phyloP scores from a whole-genome alignment of 495 filamentous ascomycete genomes.

The Talaromyces nanjingensis region DNA sequence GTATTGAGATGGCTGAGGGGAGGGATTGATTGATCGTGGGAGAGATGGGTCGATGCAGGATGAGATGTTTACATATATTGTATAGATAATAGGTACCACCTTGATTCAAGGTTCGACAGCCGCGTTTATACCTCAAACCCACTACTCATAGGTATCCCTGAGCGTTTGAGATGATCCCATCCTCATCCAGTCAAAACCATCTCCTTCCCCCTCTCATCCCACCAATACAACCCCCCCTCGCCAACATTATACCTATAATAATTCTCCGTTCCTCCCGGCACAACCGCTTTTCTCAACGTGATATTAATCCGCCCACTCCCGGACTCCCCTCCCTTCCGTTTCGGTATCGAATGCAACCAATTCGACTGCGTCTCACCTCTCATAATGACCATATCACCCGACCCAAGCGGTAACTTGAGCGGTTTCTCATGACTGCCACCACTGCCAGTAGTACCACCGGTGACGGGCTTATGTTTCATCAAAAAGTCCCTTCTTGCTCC shows the following conservation, averaged over 20 bases:
- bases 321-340: conserved; percentile 50
- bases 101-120: background rate
- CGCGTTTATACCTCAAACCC: background rate
- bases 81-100: conserved; percentile 1
- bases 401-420: conserved; percentile 52
- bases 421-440: conserved; percentile 16
- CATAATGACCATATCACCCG: conserved; percentile 72
- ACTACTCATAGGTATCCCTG: background rate
- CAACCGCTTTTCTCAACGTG: conserved; percentile 60
- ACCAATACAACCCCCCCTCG: conserved; percentile 51
- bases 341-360: conserved; percentile 73
- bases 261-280: conserved; percentile 62
- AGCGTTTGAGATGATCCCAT: no score
- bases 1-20: conserved; percentile 19
- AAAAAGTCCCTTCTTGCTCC: conserved; percentile 61
- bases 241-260: conserved; percentile 74
- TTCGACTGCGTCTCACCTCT: conserved; percentile 57
- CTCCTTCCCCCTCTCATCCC: conserved; percentile 45
- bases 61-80: conserved; percentile 8
- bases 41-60: background rate
- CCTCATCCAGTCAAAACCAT: conserved; percentile 34
- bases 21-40: conserved; percentile 8
- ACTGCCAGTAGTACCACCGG: conserved; percentile 11
- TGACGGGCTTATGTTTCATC: conserved; percentile 58
- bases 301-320: conserved; percentile 65